These are phyloP conservation scores for Debaryomycetaceae sp. DNA, from an alignment of 1,139 yeast genomes.

Conservation along the genomic window DNA sequence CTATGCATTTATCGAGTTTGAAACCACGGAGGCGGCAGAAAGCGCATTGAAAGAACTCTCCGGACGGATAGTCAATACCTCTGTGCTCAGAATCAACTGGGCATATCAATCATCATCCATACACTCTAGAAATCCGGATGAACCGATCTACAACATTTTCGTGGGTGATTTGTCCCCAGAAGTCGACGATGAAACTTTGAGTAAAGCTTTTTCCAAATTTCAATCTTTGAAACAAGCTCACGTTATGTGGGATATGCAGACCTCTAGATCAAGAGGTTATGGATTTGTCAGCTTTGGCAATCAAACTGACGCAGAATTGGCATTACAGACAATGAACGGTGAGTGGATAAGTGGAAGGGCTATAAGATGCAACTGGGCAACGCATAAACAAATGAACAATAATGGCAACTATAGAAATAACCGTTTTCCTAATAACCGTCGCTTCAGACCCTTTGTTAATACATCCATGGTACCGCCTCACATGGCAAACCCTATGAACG, in stretches of 20 bases:
- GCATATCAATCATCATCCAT: constrained; percentile 68
- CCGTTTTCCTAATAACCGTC: constrained; percentile 11
- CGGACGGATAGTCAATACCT: constrained; percentile 51
- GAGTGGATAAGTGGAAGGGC: constrained; percentile 68
- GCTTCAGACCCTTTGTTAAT: constrained; percentile 14
- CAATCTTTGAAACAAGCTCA: constrained; percentile 75
- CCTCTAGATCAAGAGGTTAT: constrained; percentile 87
- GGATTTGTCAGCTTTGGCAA: constrained; percentile 83
- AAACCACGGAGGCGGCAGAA: constrained; percentile 54
- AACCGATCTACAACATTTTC: constrained; percentile 63
- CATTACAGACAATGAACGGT: constrained; percentile 75
- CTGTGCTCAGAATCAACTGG: constrained; percentile 68
- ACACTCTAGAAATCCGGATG: constrained; percentile 50
- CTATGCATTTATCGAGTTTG: constrained; percentile 83
- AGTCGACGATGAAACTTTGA: constrained; percentile 72
- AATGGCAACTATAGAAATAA: constrained; percentile 10
- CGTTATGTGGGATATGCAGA: constrained; percentile 97
- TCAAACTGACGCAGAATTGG: constrained; percentile 69
- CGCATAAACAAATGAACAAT: constrained; percentile 52
- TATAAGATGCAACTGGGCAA: constrained; percentile 86
- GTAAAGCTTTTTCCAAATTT: constrained; percentile 56
- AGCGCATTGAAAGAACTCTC: constrained; percentile 60
- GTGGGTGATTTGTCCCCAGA: constrained; percentile 87
- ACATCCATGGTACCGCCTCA: constrained; percentile 11
- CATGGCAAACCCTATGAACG: constrained; percentile 9